phyloP scores from a whole-genome alignment of 169 alveolate species.

The Eimeria brunetti region DNA sequence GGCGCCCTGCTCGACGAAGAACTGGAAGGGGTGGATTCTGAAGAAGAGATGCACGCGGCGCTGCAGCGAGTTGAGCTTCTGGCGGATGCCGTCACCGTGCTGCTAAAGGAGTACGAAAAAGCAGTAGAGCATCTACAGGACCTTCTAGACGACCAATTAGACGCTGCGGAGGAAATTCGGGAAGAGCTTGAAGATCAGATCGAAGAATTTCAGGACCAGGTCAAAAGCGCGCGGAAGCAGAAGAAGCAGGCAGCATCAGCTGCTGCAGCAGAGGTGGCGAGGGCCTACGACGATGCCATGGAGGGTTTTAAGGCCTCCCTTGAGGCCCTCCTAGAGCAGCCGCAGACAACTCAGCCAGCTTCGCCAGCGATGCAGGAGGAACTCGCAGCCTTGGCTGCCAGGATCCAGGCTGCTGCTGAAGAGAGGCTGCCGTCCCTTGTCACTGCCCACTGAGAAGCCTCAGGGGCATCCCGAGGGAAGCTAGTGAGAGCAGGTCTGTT shows the following conservation, averaged over 20 bases:
- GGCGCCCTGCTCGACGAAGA: not conserved
- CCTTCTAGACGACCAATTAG: slow-evolving; percentile 50
- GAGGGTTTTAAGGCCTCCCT: slow-evolving; percentile 47
- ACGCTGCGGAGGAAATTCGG: slow-evolving; percentile 47
- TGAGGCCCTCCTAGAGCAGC: slow-evolving; percentile 55
- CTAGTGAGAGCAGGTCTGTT: slow-evolving; percentile 6
- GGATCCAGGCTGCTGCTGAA: slow-evolving; percentile 46
- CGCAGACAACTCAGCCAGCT: slow-evolving; percentile 5
- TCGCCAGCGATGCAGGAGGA: slow-evolving; percentile 39
- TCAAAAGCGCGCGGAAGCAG: not conserved
- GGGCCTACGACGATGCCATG: slow-evolving; percentile 56
- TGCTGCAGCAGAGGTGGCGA: slow-evolving; percentile 67
- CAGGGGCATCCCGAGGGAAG: not conserved
- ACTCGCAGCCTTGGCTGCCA: slow-evolving; percentile 35
- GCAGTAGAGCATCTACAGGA: slow-evolving; percentile 55
- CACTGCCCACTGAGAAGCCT: slow-evolving; percentile 16
- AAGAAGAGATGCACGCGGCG: slow-evolving; percentile 27
- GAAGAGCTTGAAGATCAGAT: slow-evolving; percentile 42
- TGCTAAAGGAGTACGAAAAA: slow-evolving; percentile 43
- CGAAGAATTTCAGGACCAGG: not conserved
- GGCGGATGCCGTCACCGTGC: slow-evolving; percentile 68
- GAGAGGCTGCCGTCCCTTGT: slow-evolving; percentile 35
- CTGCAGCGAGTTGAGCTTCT: slow-evolving; percentile 56
- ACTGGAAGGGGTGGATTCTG: slow-evolving; percentile 3
- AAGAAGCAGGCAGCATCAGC: slow-evolving; percentile 32